Evolutionary conservation across 108 stramenopile species (phyloP), one percentile per base, ranked within the genome.

Genomic region (Cyclostephanos tholiformis): DNA sequence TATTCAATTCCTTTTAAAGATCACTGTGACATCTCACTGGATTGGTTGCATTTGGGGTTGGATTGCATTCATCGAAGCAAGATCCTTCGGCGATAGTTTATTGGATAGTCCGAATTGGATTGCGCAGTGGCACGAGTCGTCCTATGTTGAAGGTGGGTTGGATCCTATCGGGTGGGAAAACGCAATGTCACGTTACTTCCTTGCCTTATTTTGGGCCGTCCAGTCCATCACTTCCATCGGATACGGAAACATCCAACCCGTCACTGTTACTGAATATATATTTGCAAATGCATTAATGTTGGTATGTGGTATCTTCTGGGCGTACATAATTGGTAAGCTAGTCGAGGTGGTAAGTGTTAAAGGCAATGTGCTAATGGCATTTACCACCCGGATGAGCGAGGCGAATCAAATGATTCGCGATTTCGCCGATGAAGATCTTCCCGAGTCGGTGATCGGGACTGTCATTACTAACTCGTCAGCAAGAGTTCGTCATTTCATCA

Each of bases 181-280:
- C 20, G 44, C 27, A 20, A 52, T 84, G 26, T 43, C 66, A 20
- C 69, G 85, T 6, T 86, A 86, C 57, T 79, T 76, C 35, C 44
- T 86, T 3, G 75, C 59, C 17, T 59, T 86, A 36, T 83, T 86
- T 60, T 86, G 82, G 82, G 46, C 77, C 13, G 68, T 83, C 12
- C 85, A 86, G 55, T 76, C 82, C 14, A 78, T 86, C 48, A 86
- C 85, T 23, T 64, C 61, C 27, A 83, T 86, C 26, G 85, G 85
- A 16, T 86, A 86, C 63, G 85, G 85, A 17, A 83, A 76, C 30
- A 69, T 86, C 38, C 41, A 51, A 17, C 85, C 85, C 5, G 71
- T 75, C 25, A 86, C 85, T 1, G 52, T 29, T 25, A 39, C 62
- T 16, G 85, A 86, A 63, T 80, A 68, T 64, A 65, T 60, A 17